Evolutionary conservation across 257 asterid genomes (phyloP), one percentile per base, ranked within the genome.

Genomic region (Hygrophila difformis): DNA sequence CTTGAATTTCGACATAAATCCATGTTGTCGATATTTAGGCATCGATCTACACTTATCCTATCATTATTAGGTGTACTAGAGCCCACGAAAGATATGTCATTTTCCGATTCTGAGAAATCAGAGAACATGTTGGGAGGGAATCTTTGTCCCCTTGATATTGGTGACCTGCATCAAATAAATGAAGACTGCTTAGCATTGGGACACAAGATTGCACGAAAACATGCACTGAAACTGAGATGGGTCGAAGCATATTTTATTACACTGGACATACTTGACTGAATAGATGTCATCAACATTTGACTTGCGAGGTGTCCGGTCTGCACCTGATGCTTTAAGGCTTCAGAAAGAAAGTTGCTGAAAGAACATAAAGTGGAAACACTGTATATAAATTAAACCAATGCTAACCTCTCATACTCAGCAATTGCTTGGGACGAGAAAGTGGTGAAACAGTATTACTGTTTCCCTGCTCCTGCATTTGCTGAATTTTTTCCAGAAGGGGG

Each of bases 401-500:
- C 45, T 11, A 23, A 54, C 71, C 60, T 59, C 49, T 55, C 23
- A 36, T 14, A 49, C 48, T 52, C 10, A 57, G 52, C 48, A 47
- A 41, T 19, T 19, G 60, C 51, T 18, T 53, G 44, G 56, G 56
- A 31, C 18, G 42, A 19, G 23, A 44, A 51, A 19, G 26, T 12
- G 44, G 22, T 26, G 68, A 28, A 15, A 33, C 6, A 18, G 22
- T 39, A 33, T 29, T 49, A 28, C 36, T 33, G 3, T 37, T 26
- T 12, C 31, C 39, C 23, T 57, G 42, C 34, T 74, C 78, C 22
- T 65, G 60, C 63, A 53, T 17, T 51, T 60, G 68, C 8, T 64
- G 67, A 39, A 79, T 59, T 24, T 65, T 74, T 8, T 44, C 12
- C 43, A 53, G 12, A 19, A 79, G 82, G 6, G 85, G 82, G 20